Conservation (phyloP, 2,329 filamentous ascomycete species). For the Chaetomiaceae sp. region DNA sequence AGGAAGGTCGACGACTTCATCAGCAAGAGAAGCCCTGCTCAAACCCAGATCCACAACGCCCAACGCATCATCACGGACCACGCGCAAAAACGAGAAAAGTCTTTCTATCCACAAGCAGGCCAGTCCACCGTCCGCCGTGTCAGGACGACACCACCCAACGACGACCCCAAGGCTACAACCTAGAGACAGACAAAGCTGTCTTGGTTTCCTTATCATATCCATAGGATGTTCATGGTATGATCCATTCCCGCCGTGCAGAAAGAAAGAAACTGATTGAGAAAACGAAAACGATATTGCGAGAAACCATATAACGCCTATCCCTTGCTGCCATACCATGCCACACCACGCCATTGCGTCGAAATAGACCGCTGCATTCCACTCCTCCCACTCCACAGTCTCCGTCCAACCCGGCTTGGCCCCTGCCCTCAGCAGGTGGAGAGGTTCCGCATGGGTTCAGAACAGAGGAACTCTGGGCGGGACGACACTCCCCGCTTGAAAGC, state of each 20-base stretch:
- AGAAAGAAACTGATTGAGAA: neutral
- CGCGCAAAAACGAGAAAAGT: neutral
- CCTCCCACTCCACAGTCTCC: no score
- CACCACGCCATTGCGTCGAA: neutral
- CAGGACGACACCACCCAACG: conserved; percentile 1
- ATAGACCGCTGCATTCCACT: neutral
- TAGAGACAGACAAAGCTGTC: neutral
- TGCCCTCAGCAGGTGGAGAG: no score
- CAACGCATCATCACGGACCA: neutral
- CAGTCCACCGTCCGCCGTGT: neutral
- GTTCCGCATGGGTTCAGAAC: no score
- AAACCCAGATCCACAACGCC: no score
- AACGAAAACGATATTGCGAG: neutral
- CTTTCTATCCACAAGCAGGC: conserved; percentile 7
- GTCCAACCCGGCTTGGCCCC: no score
- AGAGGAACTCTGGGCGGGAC: no score
- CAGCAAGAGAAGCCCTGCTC: no score
- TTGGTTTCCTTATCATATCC: neutral
- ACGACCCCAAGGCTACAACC: neutral
- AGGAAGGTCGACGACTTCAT: no score
- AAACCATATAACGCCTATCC: conserved; percentile 5
- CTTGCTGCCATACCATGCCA: neutral
- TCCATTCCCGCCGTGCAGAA: neutral
- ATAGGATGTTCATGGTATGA: neutral
- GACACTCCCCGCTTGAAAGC: neutral